Evolutionary conservation across 2,329 filamentous ascomycete species (phyloP), one percentile per base, ranked within the genome.

Genomic region (Graphilbum ipis-grandicollis): DNA sequence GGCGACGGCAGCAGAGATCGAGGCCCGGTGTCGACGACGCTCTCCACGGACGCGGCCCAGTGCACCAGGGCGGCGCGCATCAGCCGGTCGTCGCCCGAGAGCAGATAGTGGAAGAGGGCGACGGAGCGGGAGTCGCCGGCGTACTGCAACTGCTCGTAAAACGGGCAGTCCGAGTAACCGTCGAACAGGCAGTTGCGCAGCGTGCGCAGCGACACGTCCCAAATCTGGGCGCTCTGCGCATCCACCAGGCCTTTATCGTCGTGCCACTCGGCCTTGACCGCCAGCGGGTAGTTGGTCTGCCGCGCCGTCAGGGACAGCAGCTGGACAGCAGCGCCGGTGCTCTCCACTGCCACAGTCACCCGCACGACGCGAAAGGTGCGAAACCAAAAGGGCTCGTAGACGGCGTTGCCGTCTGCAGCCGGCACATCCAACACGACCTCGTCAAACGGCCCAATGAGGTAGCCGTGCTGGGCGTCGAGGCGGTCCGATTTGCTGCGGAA

Each of bases 301-400:
- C 41, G 50, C 1, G 50, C 51, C 2, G 44, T 35, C 7, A 59
- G 47, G 0, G 44, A 45, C 0, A 43, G 2, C 0, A 57, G 33
- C 25, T 48, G 38, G 2, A 56, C 45, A 2, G 48, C 42, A 9
- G 39, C 43, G 0, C 36, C 7, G 2, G 47, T 50, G 2, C 33
- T 19, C 23, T 7, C 8, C 19, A 51, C 43, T 0, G 35, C 39
- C 10, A 58, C 44, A 18, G 54, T 48, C 3, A 58, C 33, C 3
- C 48, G 43, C 12, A 59, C 33, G 6, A 58, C 34, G 1, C 55
- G 52, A 22, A 59, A 58, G 0, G 56, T 59, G 12, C 56, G 52
- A 38, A 59, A 60, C 54, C 55, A 57, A 37, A 58, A 59, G 1
- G 56, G 56, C 33, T 57, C 54, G 33, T 57, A 58, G 5, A 41